phyloP scores from a whole-genome alignment of 768 basidiomycete genomes.

The Hericium alpestre region DNA sequence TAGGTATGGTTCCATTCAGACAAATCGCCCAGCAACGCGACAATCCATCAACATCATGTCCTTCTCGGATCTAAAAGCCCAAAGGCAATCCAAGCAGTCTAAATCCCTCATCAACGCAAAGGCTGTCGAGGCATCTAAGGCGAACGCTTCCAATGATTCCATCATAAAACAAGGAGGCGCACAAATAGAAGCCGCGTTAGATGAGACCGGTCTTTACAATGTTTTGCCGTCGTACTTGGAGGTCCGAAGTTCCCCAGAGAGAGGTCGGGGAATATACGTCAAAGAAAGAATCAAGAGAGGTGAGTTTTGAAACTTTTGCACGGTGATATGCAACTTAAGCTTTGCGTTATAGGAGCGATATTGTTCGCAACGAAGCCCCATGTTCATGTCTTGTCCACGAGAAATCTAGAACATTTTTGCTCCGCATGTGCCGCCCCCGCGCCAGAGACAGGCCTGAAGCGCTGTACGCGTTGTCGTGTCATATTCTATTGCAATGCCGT shows the following conservation, averaged over 20 bases:
- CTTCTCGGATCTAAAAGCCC: constrained; percentile 5
- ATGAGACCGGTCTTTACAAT: constrained; percentile 1
- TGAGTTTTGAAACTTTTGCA: neutral
- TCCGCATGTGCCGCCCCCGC: constrained; percentile 50
- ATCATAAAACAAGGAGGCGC: neutral
- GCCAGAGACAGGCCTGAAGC: constrained; percentile 33
- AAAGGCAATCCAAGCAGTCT: constrained; percentile 6
- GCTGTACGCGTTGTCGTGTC: constrained; percentile 65
- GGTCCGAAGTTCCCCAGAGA: constrained; percentile 1
- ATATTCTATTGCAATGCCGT: constrained; percentile 73
- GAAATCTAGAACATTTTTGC: constrained; percentile 52
- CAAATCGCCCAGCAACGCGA: neutral
- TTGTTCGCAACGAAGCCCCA: constrained; percentile 52
- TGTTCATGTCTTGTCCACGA: constrained; percentile 53
- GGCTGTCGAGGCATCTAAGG: neutral
- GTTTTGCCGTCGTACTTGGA: constrained; percentile 5
- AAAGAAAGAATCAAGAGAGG: constrained; percentile 12
- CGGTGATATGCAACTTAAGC: neutral
- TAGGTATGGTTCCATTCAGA: neutral
- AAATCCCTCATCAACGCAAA: constrained; percentile 5
- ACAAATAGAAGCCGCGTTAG: neutral
- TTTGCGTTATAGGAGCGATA: constrained; percentile 37
- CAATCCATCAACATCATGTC: constrained; percentile 1
- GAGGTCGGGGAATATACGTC: constrained; percentile 12
- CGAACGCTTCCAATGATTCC: too few relatives aligned